Conservation (phyloP, 2,329 filamentous ascomycete genomes). For the Colletotrichum sp. region DNA sequence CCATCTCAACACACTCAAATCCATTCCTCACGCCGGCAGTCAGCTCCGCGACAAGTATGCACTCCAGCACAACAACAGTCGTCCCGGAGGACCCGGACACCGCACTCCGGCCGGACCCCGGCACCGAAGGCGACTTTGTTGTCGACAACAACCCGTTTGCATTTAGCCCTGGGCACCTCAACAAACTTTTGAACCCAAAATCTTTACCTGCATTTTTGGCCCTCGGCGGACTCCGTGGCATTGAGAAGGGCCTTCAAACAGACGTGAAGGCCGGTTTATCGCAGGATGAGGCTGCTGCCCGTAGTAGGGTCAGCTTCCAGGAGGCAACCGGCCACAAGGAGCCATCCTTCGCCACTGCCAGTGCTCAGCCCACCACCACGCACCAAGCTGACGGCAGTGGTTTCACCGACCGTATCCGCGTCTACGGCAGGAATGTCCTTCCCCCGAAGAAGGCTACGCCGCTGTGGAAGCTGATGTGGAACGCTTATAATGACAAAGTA, state of each 20-base stretch:
- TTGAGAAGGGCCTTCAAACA: constrained; percentile 73
- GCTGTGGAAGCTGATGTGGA: constrained; percentile 67
- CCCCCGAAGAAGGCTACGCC: constrained; percentile 68
- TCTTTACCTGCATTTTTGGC: constrained; percentile 73
- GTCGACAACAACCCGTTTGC: constrained; percentile 78
- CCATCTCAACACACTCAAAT: constrained; percentile 26
- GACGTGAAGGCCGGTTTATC: constrained; percentile 69
- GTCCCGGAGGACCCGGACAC: constrained; percentile 41
- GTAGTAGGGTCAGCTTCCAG: constrained; percentile 72
- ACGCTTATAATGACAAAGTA: constrained; percentile 72
- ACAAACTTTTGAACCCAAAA: constrained; percentile 78
- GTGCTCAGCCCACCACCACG: constrained; percentile 2
- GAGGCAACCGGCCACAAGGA: constrained; percentile 54
- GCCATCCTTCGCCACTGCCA: background rate
- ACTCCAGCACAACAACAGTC: constrained; percentile 11
- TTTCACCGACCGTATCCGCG: constrained; percentile 57
- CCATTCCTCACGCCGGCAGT: constrained; percentile 29
- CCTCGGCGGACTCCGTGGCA: constrained; percentile 70
- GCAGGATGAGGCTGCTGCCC: constrained; percentile 67
- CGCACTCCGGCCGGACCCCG: constrained; percentile 71
- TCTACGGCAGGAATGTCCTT: constrained; percentile 65
- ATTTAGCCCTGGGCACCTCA: constrained; percentile 75
- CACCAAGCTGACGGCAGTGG: constrained; percentile 7
- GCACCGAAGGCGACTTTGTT: constrained; percentile 74
- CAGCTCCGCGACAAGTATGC: constrained; percentile 21